A percentile compares a stretch with the other conserved stretches of the same genome.
These are phyloP conservation scores for Rhododendron griersonianum DNA, from an alignment of 148 eudicot genomes.

Conservation along the genomic window DNA sequence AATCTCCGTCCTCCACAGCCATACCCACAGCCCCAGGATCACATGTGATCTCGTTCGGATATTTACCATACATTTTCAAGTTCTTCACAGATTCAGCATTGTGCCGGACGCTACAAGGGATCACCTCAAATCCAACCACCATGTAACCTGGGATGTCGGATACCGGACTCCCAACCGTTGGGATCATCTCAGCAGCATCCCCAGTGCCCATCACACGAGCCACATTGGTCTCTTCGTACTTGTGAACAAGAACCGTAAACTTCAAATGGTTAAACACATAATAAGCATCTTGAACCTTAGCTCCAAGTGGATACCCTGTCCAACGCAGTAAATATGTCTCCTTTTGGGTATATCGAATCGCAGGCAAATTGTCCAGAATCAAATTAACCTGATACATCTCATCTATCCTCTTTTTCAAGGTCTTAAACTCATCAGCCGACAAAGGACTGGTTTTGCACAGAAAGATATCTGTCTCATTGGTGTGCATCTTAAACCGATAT, in stretches of 20 bases:
- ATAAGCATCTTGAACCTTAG: constrained; percentile 58
- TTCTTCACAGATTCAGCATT: constrained; percentile 47
- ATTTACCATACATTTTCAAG: constrained; percentile 50
- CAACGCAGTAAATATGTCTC: constrained; percentile 52
- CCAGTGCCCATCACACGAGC: constrained; percentile 78
- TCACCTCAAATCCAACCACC: constrained; percentile 81
- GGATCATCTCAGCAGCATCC: constrained; percentile 65
- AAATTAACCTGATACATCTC: constrained; percentile 88
- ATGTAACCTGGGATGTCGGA: constrained; percentile 50
- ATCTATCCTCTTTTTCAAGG: constrained; percentile 66
- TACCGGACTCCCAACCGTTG: constrained; percentile 32
- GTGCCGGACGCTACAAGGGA: constrained; percentile 57
- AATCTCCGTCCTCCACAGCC: constrained; percentile 54
- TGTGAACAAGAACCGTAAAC: constrained; percentile 67
- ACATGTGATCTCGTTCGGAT: constrained; percentile 55
- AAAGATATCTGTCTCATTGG: constrained; percentile 61
- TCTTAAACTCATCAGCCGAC: constrained; percentile 59
- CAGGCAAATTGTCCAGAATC: constrained; percentile 79
- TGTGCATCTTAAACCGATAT: constrained; percentile 62
- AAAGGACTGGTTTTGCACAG: constrained; percentile 55
- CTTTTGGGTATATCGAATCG: constrained; percentile 63
- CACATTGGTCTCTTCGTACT: constrained; percentile 71
- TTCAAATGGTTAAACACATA: constrained; percentile 72
- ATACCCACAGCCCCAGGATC: constrained; percentile 52
- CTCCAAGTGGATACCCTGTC: constrained; percentile 78